phyloP scores from a whole-genome alignment of 1,284 basidiomycete species.

The Puccinia novopanici region DNA sequence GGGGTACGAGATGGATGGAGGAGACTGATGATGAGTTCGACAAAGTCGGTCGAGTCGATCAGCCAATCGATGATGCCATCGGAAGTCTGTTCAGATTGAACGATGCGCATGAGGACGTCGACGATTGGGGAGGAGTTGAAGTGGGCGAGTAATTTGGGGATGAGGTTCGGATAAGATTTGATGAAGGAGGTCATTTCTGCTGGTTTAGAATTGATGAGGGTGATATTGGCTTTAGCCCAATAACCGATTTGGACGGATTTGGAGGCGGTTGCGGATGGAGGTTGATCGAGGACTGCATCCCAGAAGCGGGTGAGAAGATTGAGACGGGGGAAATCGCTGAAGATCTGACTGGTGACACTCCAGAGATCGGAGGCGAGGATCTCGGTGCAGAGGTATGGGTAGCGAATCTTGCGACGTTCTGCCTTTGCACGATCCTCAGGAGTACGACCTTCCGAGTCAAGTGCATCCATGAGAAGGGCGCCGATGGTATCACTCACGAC shows the following conservation, averaged over 20 bases:
- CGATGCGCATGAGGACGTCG: constrained; percentile 85
- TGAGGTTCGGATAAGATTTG: constrained; percentile 75
- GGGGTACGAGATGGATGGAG: constrained; percentile 76
- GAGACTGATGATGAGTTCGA: constrained; percentile 76
- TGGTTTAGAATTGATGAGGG: constrained; percentile 35
- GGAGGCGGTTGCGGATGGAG: constrained; percentile 61
- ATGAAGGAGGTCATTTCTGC: constrained; percentile 88
- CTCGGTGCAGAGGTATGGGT: constrained; percentile 91
- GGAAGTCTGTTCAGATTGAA: constrained; percentile 86
- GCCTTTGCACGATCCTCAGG: constrained; percentile 44
- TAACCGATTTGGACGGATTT: constrained; percentile 55
- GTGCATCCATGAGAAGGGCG: neutral
- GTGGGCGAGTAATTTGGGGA: constrained; percentile 80
- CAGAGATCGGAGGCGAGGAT: constrained; percentile 94
- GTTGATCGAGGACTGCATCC: constrained; percentile 81
- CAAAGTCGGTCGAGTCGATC: constrained; percentile 71
- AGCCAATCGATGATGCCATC: constrained; percentile 71
- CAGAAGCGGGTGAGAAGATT: constrained; percentile 78
- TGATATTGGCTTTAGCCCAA: constrained; percentile 59
- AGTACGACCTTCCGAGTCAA: constrained; percentile 61
- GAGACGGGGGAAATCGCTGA: constrained; percentile 69
- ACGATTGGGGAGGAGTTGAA: constrained; percentile 88
- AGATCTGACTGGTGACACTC: constrained; percentile 86
- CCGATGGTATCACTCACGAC: constrained; percentile 51
- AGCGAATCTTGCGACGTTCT: constrained; percentile 60